Evolutionary conservation across 495 filamentous ascomycete species (phyloP).

Genomic region (Aspergillus heteromorphus): DNA sequence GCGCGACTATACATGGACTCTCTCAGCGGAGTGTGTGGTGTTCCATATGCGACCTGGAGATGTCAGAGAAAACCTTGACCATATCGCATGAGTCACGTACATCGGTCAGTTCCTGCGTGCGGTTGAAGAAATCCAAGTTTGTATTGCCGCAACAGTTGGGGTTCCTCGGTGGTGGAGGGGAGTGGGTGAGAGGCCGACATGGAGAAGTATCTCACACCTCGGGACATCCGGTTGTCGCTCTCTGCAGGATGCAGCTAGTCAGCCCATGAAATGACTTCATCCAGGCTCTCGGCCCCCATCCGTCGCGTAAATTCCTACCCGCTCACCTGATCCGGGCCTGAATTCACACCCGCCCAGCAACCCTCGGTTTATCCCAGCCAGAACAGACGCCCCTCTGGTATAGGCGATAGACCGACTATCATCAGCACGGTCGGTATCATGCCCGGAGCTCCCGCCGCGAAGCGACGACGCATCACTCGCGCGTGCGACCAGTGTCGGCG

Average conservation of each 20-base stretch:
- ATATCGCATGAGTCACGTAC: constrained; percentile 47
- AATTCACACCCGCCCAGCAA: neutral
- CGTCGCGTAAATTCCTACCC: neutral
- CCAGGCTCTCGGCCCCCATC: too few species aligned
- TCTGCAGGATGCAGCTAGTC: too few species aligned
- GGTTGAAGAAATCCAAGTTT: constrained; percentile 71
- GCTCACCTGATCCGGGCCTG: neutral
- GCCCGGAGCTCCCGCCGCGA: constrained; percentile 9
- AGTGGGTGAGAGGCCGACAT: neutral
- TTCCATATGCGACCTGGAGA: constrained; percentile 46
- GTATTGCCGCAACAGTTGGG: constrained; percentile 10
- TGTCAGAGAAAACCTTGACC: constrained; percentile 44
- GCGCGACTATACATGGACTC: constrained; percentile 42
- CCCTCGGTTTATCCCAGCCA: neutral
- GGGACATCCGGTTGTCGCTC: neutral
- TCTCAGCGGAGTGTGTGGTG: constrained; percentile 49
- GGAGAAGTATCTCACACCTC: neutral
- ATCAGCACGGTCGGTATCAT: neutral
- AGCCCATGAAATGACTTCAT: too few species aligned
- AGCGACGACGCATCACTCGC: constrained; percentile 49
- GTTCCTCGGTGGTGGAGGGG: neutral
- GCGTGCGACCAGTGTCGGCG: constrained; percentile 60
- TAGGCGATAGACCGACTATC: neutral
- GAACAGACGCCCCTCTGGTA: neutral
- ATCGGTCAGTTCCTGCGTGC: constrained; percentile 19